These are phyloP conservation scores for Agrocybe pediades DNA, from an alignment of 768 basidiomycete species.

Conservation along the genomic window DNA sequence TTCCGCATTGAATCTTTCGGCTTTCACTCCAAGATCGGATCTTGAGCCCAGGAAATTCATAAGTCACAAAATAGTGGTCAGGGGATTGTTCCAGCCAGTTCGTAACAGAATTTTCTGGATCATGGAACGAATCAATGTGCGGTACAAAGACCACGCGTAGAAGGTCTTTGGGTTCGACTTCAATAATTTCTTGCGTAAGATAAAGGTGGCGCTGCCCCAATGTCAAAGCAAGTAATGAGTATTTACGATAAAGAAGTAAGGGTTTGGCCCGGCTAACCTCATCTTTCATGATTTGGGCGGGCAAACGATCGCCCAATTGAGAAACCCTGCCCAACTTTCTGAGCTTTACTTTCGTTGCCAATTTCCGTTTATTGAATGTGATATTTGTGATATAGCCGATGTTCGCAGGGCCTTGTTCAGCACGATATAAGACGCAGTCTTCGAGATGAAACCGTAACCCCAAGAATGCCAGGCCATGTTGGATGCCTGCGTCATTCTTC, in stretches of 20 bases:
- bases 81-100: slow-evolving; percentile 55
- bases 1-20: slow-evolving; percentile 28
- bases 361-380: slow-evolving; percentile 19
- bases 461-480: slow-evolving; percentile 45
- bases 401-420: slow-evolving; percentile 49
- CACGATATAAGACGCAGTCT: slow-evolving; percentile 60
- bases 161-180: slow-evolving; percentile 37
- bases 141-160: slow-evolving; percentile 52
- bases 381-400: slow-evolving; percentile 55
- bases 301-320: slow-evolving; percentile 39
- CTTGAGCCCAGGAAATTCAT: slow-evolving; percentile 45
- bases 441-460: slow-evolving; percentile 56
- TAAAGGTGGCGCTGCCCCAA: slow-evolving; percentile 60
- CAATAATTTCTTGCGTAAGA: slow-evolving; percentile 47
- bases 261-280: slow-evolving; percentile 49
- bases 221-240: neutral
- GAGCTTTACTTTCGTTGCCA: slow-evolving; percentile 29
- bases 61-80: slow-evolving; percentile 59
- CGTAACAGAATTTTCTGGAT: slow-evolving; percentile 27
- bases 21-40: slow-evolving; percentile 39
- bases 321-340: slow-evolving; percentile 53
- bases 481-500: slow-evolving; percentile 26
- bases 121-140: slow-evolving; percentile 31
- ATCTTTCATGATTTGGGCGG: slow-evolving; percentile 45
- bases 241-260: neutral